These are phyloP conservation scores for Boletus bicolor DNA, from an alignment of 768 basidiomycete species.

Conservation along the genomic window DNA sequence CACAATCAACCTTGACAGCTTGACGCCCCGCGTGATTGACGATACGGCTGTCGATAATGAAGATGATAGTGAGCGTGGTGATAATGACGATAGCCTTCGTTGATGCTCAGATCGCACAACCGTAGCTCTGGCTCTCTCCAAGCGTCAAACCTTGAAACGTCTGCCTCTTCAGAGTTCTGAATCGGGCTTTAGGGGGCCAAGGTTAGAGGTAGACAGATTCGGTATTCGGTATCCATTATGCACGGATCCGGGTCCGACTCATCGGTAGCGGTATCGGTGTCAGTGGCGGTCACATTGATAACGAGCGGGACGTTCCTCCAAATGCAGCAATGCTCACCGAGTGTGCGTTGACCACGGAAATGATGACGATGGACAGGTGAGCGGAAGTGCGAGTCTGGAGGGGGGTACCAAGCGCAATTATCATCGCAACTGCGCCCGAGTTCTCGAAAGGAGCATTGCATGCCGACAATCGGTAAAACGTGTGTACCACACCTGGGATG, in stretches of 20 bases:
- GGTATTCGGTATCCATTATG: not conserved
- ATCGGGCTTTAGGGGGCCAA: not conserved
- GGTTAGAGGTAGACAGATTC: not conserved
- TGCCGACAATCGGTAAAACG: not conserved
- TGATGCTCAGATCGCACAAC: not conserved
- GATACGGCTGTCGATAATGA: not conserved
- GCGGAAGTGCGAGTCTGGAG: not conserved
- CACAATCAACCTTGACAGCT: not conserved
- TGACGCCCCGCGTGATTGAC: not conserved
- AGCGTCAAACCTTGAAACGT: not conserved
- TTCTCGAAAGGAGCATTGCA: not conserved
- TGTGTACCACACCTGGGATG: not conserved
- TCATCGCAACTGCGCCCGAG: not conserved
- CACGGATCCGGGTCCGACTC: not conserved
- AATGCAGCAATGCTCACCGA: not conserved
- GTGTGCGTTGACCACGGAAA: not conserved
- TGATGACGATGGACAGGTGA: not conserved
- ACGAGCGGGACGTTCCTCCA: not conserved
- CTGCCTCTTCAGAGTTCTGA: not conserved
- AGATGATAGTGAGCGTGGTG: not conserved
- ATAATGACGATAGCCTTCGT: not conserved
- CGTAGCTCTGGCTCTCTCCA: not conserved
- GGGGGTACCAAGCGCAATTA: not conserved
- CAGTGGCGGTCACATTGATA: not conserved
- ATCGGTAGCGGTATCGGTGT: not conserved